Base-by-base conservation (phyloP, 805 yeast species). In the Metschnikowia shivogae region DNA sequence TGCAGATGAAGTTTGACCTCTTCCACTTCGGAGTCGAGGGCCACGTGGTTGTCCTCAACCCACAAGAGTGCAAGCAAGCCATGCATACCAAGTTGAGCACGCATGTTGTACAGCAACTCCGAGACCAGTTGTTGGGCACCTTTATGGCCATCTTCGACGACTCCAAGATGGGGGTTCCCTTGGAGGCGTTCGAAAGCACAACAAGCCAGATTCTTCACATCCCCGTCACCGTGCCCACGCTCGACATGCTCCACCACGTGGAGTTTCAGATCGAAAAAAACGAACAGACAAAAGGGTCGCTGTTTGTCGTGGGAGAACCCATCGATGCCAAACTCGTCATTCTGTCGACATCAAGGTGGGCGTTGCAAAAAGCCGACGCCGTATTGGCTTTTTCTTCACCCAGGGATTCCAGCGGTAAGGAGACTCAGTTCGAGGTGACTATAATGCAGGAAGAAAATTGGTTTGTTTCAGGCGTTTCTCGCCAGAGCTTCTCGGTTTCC, bases 401-500 rank as follows among this genome's bases (percentile, higher is more conserved):
- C 6, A 12, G 36, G n/a, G n/a, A 12, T 8, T 8, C 34, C 3
- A 10, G 22, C n/a, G 24, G 20, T 1, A 32, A 32, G 10, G 36
- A 22, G 6, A 60, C 64, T 27, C 56, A 53, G 27, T 79, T 76
- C 54, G 70, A 70, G 41, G 65, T 80, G 32, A 77, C 75, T 13
- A 56, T 86, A 1, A 61, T 65, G 13, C 73, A 76, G 24, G 77
- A 73, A 49, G 96, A 89, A 20, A 76, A 73, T 42, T 92, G 98
- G 98, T 59, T 89, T 3, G 67, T 89, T 4, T 80, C 88, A 5
- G 98, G 98, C 0, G 72, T 77, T 49, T 80, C 80, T 47, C 72
- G 70, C 45, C 78, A 80, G 36, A 59, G 68, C 9, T 77, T 89
- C 49, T 59, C 67, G 2, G 62, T 74, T 5, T 68, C 62, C 8